These are phyloP conservation scores for Pythium apleroticum DNA, from an alignment of 352 stramenopile species.

Conservation along the genomic window DNA sequence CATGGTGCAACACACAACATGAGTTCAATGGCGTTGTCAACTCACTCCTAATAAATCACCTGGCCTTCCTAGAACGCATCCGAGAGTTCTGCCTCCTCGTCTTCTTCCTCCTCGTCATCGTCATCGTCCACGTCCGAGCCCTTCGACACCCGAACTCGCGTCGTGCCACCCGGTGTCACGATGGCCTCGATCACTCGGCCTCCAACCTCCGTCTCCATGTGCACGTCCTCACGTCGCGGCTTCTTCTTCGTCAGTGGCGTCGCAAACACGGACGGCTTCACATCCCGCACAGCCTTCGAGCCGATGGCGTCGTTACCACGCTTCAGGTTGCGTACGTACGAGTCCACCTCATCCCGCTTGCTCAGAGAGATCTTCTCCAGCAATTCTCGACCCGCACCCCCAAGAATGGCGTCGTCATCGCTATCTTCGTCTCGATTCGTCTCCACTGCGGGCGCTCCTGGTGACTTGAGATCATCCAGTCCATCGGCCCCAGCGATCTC, in stretches of 20 bases:
- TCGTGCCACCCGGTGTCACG: constrained; percentile 65
- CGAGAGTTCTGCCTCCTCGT: constrained; percentile 32
- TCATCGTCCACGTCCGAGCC: constrained; percentile 30
- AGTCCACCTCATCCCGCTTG: constrained; percentile 74
- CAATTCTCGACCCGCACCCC: constrained; percentile 32
- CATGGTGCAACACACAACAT: too few species aligned
- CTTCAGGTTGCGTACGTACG: constrained; percentile 71
- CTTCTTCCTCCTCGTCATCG: constrained; percentile 21
- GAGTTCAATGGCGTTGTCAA: too few species aligned
- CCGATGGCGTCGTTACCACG: constrained; percentile 35
- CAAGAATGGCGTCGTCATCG: constrained; percentile 35
- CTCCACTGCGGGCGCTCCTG: constrained; percentile 22
- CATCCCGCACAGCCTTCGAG: constrained; percentile 27
- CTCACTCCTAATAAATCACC: background rate
- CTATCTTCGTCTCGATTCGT: constrained; percentile 33
- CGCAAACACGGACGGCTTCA: constrained; percentile 19
- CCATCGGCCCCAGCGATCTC: constrained; percentile 31
- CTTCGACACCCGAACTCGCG: constrained; percentile 53
- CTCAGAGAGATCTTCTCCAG: constrained; percentile 57
- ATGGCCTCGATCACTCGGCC: constrained; percentile 48
- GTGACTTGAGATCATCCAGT: constrained; percentile 60
- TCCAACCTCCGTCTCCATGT: constrained; percentile 47
- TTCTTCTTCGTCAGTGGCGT: constrained; percentile 30
- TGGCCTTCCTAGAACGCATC: constrained; percentile 14
- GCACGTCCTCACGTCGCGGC: constrained; percentile 34